phyloP scores from a whole-genome alignment of 2,329 filamentous ascomycete genomes.

The Paraphaeosphaeria minitans region DNA sequence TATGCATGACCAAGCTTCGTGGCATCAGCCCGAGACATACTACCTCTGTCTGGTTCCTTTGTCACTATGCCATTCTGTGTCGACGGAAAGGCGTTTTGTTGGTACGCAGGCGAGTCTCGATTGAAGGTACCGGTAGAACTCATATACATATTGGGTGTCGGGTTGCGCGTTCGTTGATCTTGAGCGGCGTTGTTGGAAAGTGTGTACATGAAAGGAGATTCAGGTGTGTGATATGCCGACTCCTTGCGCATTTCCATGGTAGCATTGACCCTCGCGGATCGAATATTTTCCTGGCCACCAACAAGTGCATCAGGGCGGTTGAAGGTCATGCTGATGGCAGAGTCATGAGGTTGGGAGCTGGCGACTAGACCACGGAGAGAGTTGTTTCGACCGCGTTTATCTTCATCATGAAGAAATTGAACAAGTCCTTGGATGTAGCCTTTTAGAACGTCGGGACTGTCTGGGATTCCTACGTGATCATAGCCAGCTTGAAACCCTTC shows the following conservation, averaged over 20 bases:
- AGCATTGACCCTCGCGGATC: constrained; percentile 19
- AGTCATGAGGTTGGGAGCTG: constrained; percentile 33
- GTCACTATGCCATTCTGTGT: constrained; percentile 20
- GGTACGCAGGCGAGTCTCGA: constrained; percentile 15
- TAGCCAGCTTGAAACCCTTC: constrained; percentile 47
- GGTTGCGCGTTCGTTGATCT: constrained; percentile 20
- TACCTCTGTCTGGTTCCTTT: constrained; percentile 25
- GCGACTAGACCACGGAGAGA: constrained; percentile 36
- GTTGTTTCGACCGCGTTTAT: constrained; percentile 25
- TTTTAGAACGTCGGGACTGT: constrained; percentile 38
- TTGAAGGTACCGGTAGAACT: constrained; percentile 21
- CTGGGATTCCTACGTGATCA: constrained; percentile 41
- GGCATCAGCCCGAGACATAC: constrained; percentile 16
- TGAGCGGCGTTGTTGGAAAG: constrained; percentile 22
- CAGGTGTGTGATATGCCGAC: constrained; percentile 20
- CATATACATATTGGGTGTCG: constrained; percentile 20
- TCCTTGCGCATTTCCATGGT: constrained; percentile 19
- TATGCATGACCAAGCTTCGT: constrained; percentile 15
- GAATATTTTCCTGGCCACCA: constrained; percentile 34
- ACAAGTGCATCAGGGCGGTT: constrained; percentile 18
- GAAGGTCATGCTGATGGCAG: constrained; percentile 35
- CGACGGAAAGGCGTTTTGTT: constrained; percentile 14
- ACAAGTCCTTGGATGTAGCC: constrained; percentile 42
- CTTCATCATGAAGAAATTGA: constrained; percentile 35
- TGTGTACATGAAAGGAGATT: constrained; percentile 17